Evolutionary conservation across 1,139 yeast genomes (phyloP).

Genomic region (Pichia sp.): DNA sequence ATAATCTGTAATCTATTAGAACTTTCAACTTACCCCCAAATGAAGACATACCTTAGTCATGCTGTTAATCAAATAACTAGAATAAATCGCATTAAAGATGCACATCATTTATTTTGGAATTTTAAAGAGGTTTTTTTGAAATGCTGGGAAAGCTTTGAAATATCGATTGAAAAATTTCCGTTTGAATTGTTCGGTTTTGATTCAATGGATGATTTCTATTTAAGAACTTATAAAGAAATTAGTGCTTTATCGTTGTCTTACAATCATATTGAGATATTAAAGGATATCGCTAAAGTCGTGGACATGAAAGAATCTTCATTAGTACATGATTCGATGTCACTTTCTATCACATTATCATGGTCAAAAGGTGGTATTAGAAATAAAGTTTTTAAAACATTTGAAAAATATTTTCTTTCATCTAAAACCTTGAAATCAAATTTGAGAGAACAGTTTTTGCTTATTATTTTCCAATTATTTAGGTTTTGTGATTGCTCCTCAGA

Average conservation of each 20-base stretch:
- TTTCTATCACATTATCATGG: constrained; percentile 23
- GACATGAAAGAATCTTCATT: constrained; percentile 10
- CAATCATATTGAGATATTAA: constrained; percentile 15
- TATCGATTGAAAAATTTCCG: constrained; percentile 36
- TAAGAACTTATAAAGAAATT: constrained; percentile 33
- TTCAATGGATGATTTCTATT: constrained; percentile 28
- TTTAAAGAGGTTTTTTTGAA: constrained; percentile 28
- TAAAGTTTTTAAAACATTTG: constrained; percentile 13
- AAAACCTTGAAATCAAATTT: constrained; percentile 15
- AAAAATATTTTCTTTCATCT: constrained; percentile 5
- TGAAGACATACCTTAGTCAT: constrained; percentile 30
- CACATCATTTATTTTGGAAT: constrained; percentile 30
- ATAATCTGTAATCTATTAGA: constrained; percentile 40
- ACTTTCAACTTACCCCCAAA: constrained; percentile 32
- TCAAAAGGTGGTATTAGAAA: constrained; percentile 15
- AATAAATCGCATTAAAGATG: constrained; percentile 15
- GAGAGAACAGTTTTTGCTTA: constrained; percentile 30
- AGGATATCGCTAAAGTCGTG: constrained; percentile 11
- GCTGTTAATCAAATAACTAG: constrained; percentile 28
- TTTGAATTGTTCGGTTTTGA: constrained; percentile 33
- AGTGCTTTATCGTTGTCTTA: constrained; percentile 34
- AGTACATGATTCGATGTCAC: constrained; percentile 25
- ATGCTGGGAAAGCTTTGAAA: constrained; percentile 38
- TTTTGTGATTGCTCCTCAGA: constrained; percentile 33
- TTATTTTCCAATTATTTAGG: constrained; percentile 31